phyloP scores from a whole-genome alignment of 106 monocot genomes.

The Narthecium ossifragum region DNA sequence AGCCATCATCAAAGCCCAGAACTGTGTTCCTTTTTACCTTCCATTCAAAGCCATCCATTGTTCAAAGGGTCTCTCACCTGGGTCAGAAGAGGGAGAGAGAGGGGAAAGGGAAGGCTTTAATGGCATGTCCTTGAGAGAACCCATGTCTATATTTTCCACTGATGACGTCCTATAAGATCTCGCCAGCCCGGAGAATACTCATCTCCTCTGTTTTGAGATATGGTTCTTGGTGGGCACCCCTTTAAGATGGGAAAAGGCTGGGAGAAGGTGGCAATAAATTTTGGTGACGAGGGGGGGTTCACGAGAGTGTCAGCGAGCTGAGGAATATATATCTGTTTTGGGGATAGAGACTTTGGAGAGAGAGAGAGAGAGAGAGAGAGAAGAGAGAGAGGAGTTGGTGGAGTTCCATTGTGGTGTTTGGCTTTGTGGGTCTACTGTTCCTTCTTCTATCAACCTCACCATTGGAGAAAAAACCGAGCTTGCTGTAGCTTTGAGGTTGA shows the following conservation, averaged over 20 bases:
- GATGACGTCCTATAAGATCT: too few relatives aligned
- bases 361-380: not conserved
- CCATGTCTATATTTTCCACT: too few relatives aligned
- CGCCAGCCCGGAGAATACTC: too few relatives aligned
- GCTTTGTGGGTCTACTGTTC: not conserved
- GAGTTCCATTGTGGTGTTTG: not conserved
- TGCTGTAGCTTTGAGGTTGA: not conserved
- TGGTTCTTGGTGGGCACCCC: not conserved
- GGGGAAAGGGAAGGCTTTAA: slow-evolving; percentile 1
- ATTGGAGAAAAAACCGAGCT: slow-evolving; percentile 2
- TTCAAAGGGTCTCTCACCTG: not conserved
- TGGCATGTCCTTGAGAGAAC: not conserved
- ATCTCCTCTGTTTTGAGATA: too few relatives aligned
- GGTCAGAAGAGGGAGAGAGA: not conserved
- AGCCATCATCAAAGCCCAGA: too few relatives aligned
- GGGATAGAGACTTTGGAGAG: too few relatives aligned
- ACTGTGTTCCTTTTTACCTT: not conserved
- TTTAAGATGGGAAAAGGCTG: not conserved
- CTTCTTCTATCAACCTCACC: not conserved
- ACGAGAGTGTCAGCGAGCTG: slow-evolving; percentile 6
- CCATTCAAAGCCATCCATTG: not conserved
- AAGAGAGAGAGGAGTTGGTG: too few relatives aligned
- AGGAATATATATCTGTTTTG: not conserved
- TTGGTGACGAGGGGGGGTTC: not conserved
- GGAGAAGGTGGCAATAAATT: not conserved